phyloP scores from a whole-genome alignment of 2,329 filamentous ascomycete genomes.

The Fusarium sublunatum region DNA sequence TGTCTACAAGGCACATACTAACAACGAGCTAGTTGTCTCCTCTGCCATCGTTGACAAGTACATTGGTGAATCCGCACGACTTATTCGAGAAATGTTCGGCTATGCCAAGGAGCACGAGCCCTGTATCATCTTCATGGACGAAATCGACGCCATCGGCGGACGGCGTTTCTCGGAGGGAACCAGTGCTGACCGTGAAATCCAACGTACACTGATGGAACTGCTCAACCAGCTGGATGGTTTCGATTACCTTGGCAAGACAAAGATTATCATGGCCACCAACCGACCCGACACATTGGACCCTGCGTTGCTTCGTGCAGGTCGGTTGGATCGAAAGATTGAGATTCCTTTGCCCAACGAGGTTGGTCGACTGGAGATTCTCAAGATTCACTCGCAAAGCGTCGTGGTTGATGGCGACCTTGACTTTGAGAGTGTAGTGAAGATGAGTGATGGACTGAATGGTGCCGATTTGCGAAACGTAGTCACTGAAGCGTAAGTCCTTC shows the following conservation, averaged over 20 bases:
- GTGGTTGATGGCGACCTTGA: conserved; percentile 94
- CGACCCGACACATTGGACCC: conserved; percentile 95
- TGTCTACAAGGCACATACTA: conserved; percentile 22
- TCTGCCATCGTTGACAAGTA: conserved; percentile 99
- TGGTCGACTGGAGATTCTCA: conserved; percentile 93
- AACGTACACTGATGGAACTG: conserved; percentile 97
- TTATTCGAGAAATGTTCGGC: conserved; percentile 99
- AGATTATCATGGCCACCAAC: conserved; percentile 99
- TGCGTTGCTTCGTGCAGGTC: conserved; percentile 88
- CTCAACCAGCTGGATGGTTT: conserved; percentile 99
- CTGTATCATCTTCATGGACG: conserved; percentile 99
- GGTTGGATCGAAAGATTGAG: conserved; percentile 97
- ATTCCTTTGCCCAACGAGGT: conserved; percentile 98
- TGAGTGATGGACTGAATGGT: conserved; percentile 98
- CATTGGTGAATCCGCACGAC: conserved; percentile 95
- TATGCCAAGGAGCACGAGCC: conserved; percentile 99
- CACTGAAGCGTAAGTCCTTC: conserved; percentile 90
- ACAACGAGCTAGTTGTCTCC: conserved; percentile 78
- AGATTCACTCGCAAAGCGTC: conserved; percentile 92
- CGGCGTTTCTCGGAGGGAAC: conserved; percentile 97
- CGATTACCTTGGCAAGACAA: conserved; percentile 98
- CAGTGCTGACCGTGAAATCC: conserved; percentile 96
- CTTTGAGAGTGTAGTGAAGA: conserved; percentile 99
- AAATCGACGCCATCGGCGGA: conserved; percentile 98
- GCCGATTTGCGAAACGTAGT: conserved; percentile 98